Percentiles rank a stretch among this genome's conserved stretches.
These are phyloP conservation scores for Blastobotrys chiropterorum DNA, from an alignment of 805 yeast genomes.

Conservation along the genomic window DNA sequence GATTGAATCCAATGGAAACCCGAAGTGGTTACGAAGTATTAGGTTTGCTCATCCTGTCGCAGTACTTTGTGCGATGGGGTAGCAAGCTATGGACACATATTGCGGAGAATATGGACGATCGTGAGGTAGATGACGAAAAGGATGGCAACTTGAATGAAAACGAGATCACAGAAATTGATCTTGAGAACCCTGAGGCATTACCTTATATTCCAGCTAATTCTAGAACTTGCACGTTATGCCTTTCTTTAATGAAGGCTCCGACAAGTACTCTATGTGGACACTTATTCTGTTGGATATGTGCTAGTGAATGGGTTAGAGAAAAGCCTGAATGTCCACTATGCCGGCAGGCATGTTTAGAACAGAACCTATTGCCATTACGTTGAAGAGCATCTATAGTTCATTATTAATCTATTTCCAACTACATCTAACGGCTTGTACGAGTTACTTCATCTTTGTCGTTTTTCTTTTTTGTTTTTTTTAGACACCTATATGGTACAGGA, in stretches of 20 bases:
- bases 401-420: neutral
- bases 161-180: conserved; percentile 33
- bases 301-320: conserved; percentile 84
- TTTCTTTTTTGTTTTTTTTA: neutral
- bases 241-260: conserved; percentile 74
- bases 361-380: conserved; percentile 54
- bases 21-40: conserved; percentile 59
- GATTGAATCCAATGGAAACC: conserved; percentile 24
- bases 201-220: conserved; percentile 67
- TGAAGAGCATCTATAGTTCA: neutral
- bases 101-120: too few species aligned
- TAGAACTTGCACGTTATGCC: conserved; percentile 77
- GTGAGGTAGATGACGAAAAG: too few species aligned
- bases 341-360: conserved; percentile 59
- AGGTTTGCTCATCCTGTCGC: conserved; percentile 38
- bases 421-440: neutral
- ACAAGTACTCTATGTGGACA: conserved; percentile 89
- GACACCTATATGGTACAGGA: conserved; percentile 1
- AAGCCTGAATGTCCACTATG: conserved; percentile 89
- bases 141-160: conserved; percentile 10
- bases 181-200: conserved; percentile 50
- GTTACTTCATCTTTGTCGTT: neutral
- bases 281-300: conserved; percentile 86
- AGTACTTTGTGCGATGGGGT: conserved; percentile 17
- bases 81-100: neutral